A percentile compares a stretch with the other conserved stretches of the same genome.
These are phyloP conservation scores for Jacaranda mimosifolia DNA, from an alignment of 257 asterid species.

Conservation along the genomic window DNA sequence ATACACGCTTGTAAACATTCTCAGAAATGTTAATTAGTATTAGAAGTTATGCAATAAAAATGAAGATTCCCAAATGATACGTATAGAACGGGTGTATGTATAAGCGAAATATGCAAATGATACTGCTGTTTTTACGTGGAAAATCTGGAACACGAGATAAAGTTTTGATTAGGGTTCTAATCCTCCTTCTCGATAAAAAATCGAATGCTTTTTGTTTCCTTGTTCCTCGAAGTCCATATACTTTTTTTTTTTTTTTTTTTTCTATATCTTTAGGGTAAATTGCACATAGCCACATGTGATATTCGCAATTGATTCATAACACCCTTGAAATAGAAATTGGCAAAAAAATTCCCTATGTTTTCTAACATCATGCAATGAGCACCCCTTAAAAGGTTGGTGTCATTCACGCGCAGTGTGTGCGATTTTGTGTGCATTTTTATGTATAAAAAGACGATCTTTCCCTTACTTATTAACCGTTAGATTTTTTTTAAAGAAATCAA, in stretches of 20 bases:
- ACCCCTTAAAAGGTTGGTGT: too few species aligned
- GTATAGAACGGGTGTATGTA: constrained; percentile 14
- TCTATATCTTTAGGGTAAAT: too few species aligned
- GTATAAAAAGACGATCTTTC: too few species aligned
- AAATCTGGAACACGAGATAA: constrained; percentile 17
- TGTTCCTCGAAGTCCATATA: neutral
- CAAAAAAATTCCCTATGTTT: too few species aligned
- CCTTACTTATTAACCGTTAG: too few species aligned
- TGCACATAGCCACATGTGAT: too few species aligned
- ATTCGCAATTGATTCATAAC: too few species aligned
- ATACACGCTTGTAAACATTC: constrained; percentile 28
- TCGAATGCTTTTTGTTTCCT: neutral
- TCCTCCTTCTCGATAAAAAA: constrained; percentile 9
- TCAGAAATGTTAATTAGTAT: constrained; percentile 10
- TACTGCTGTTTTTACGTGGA: constrained; percentile 25
- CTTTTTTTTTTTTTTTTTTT: neutral
- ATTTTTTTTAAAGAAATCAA: too few species aligned
- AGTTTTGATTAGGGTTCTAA: constrained; percentile 30
- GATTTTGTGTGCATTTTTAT: too few species aligned
- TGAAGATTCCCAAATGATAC: constrained; percentile 1
- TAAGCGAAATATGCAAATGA: neutral
- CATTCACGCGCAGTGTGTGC: too few species aligned
- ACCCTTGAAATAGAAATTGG: too few species aligned
- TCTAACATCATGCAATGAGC: too few species aligned
- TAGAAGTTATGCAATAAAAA: neutral